These are phyloP conservation scores for Penicillium paradoxum DNA, from an alignment of 495 filamentous ascomycete genomes.

Conservation along the genomic window DNA sequence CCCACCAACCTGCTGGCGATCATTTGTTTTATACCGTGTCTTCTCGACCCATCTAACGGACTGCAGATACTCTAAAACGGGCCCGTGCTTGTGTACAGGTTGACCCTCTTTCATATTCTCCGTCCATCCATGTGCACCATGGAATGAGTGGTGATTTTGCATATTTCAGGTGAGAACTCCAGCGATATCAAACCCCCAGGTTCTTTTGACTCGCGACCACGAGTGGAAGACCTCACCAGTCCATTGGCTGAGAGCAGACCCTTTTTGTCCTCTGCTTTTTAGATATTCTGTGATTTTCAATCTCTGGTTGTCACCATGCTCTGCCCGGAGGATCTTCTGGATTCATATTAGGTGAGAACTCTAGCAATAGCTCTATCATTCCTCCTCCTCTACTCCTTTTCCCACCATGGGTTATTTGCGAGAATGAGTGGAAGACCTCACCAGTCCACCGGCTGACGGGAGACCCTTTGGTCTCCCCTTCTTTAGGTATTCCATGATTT, in stretches of 20 bases:
- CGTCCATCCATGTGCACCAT: neutral
- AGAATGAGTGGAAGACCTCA: slow-evolving; percentile 3
- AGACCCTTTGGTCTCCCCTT: neutral
- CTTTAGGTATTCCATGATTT: neutral
- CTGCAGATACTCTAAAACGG: neutral
- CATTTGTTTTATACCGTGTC: no score
- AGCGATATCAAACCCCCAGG: neutral
- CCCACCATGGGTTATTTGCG: no score
- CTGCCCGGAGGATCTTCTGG: no score
- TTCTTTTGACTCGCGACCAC: neutral
- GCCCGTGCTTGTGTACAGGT: neutral
- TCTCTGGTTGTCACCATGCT: neutral
- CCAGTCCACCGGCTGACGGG: slow-evolving; percentile 4
- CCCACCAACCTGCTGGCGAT: no score
- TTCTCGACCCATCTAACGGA: neutral
- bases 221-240: slow-evolving; percentile 8
- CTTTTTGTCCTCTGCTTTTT: neutral
- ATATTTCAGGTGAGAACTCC: slow-evolving; percentile 6
- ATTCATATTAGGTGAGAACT: no score
- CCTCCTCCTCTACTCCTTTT: no score
- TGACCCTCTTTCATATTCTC: neutral
- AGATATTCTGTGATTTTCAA: neutral
- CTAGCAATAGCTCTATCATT: no score
- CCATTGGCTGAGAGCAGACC: slow-evolving; percentile 1
- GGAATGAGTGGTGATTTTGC: neutral